These are phyloP conservation scores for Taphrina betulina DNA, from an alignment of 1,139 yeast genomes.

Conservation along the genomic window DNA sequence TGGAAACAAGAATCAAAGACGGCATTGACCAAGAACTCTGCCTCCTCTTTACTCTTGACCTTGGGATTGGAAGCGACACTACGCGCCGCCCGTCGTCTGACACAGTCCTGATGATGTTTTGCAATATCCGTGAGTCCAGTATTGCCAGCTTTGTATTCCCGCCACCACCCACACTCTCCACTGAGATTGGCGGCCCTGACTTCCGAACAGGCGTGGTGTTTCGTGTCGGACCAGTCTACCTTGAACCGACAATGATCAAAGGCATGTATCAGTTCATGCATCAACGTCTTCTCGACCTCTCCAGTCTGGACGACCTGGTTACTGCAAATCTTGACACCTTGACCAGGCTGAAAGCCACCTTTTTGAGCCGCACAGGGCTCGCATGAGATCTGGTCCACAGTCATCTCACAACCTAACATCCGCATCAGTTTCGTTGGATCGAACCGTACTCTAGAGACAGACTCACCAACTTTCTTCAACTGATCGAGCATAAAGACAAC, in stretches of 20 bases:
- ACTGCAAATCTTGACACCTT: conserved; percentile 83
- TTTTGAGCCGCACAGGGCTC: conserved; percentile 81
- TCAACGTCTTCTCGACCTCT: conserved; percentile 84
- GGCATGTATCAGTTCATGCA: conserved; percentile 92
- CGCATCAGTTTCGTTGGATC: too few species aligned
- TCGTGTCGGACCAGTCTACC: conserved; percentile 76
- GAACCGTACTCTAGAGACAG: too few species aligned
- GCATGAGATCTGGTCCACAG: conserved; percentile 61
- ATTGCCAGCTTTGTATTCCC: conserved; percentile 62
- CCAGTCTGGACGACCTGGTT: conserved; percentile 74
- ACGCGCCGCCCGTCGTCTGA: conserved; percentile 77
- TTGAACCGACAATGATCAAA: conserved; percentile 87
- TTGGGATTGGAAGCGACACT: conserved; percentile 84
- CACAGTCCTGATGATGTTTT: conserved; percentile 87
- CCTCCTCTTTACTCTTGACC: conserved; percentile 70
- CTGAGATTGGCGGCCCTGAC: conserved; percentile 88
- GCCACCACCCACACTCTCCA: conserved; percentile 92
- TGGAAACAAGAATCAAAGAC: conserved; percentile 92
- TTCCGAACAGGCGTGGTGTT: conserved; percentile 89
- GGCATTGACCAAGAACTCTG: conserved; percentile 72
- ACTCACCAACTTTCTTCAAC: conserved; percentile 58
- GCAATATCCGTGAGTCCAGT: conserved; percentile 58
- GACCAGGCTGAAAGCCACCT: conserved; percentile 90
- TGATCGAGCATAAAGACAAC: conserved; percentile 87
- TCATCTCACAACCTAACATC: conserved; percentile 61